These are phyloP conservation scores for Parastagonospora avenae DNA, from an alignment of 2,329 filamentous ascomycete genomes.

Conservation along the genomic window DNA sequence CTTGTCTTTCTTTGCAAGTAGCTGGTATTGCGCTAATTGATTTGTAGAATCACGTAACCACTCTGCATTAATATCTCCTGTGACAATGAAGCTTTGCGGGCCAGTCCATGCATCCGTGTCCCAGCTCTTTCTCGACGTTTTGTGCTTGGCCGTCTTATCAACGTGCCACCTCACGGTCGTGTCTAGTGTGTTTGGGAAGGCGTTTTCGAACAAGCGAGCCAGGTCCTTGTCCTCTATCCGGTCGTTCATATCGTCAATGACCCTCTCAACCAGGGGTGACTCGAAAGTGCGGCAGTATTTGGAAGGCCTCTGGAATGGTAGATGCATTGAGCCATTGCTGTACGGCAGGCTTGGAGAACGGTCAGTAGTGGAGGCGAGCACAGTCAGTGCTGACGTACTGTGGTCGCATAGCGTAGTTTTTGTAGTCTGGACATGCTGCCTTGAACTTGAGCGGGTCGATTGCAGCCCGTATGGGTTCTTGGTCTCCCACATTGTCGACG, in stretches of 20 bases:
- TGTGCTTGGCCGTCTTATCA: slow-evolving; percentile 57
- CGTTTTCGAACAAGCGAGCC: slow-evolving; percentile 91
- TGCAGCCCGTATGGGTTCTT: slow-evolving; percentile 35
- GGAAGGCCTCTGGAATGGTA: slow-evolving; percentile 87
- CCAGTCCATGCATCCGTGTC: slow-evolving; percentile 72
- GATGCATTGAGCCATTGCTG: slow-evolving; percentile 75
- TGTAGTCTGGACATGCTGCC: slow-evolving; percentile 69
- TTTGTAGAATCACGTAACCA: slow-evolving; percentile 94
- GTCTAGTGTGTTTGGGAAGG: slow-evolving; percentile 89
- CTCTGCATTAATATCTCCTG: slow-evolving; percentile 89
- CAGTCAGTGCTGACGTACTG: slow-evolving; percentile 59
- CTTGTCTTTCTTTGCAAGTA: slow-evolving; percentile 79
- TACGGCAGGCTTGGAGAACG: slow-evolving; percentile 68
- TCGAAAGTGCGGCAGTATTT: slow-evolving; percentile 85
- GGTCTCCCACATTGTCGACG: slow-evolving; percentile 17
- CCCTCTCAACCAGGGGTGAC: slow-evolving; percentile 83
- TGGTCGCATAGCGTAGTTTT: slow-evolving; percentile 60
- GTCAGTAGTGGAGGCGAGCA: slow-evolving; percentile 57
- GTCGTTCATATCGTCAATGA: slow-evolving; percentile 80
- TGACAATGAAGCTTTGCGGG: slow-evolving; percentile 90
- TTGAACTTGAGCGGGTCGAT: slow-evolving; percentile 44
- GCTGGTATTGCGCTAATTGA: slow-evolving; percentile 88
- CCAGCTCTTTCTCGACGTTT: slow-evolving; percentile 43
- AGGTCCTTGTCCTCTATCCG: slow-evolving; percentile 85
- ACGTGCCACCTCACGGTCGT: slow-evolving; percentile 90